Conservation (phyloP, 1,139 yeast genomes). For the Sugiyamaella neomexicana region DNA sequence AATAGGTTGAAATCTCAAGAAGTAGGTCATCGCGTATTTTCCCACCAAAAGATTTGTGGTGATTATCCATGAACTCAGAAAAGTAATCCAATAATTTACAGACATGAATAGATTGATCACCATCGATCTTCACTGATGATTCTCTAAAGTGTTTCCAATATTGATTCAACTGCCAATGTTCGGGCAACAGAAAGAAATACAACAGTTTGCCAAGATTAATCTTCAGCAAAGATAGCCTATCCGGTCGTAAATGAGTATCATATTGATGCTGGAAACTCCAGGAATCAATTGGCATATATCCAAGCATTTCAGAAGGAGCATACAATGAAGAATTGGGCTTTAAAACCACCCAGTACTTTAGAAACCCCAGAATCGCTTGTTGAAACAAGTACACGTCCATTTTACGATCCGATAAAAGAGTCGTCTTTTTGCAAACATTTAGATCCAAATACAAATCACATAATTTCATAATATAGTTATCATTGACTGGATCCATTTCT, state of each 20-base stretch:
- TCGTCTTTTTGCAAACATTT: neutral
- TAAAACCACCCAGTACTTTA: conserved; percentile 7
- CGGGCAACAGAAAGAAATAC: neutral
- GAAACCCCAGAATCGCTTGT: neutral
- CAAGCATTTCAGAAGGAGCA: conserved; percentile 2
- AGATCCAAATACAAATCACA: neutral
- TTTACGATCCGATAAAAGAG: neutral
- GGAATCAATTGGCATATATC: conserved; percentile 1
- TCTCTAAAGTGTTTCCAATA: conserved; percentile 4
- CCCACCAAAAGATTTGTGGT: neutral
- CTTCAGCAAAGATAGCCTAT: neutral
- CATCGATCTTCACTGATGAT: neutral
- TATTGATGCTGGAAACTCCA: neutral
- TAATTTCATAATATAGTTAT: neutral
- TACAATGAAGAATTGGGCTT: neutral
- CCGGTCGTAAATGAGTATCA: neutral
- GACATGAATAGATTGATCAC: neutral
- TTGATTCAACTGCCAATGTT: conserved; percentile 2
- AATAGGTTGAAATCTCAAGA: conserved; percentile 2
- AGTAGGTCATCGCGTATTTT: neutral
- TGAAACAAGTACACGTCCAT: neutral
- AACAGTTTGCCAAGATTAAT: conserved; percentile 8
- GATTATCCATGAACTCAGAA: neutral
- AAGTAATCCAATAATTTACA: neutral
- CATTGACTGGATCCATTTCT: neutral